phyloP scores from a whole-genome alignment of 1,284 basidiomycete genomes.

The Ganoderma lucidum region DNA sequence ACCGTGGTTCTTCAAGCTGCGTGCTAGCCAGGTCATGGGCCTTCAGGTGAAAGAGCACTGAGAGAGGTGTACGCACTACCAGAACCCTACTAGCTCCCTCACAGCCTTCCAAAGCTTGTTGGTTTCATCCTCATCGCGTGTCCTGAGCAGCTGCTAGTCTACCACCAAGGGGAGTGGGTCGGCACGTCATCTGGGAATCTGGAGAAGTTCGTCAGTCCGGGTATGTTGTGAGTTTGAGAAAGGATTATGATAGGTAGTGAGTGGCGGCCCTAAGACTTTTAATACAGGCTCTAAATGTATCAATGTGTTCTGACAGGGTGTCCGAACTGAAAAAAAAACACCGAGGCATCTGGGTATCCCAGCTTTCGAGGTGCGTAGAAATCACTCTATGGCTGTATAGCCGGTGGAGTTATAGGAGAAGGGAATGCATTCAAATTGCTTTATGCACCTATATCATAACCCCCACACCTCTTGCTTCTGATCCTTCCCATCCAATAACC shows the following conservation, averaged over 20 bases:
- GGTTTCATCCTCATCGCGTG: slow-evolving; percentile 34
- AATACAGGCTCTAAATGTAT: too few relatives aligned
- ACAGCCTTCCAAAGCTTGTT: slow-evolving; percentile 38
- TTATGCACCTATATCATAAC: too few relatives aligned
- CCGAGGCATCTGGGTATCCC: too few relatives aligned
- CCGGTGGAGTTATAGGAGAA: too few relatives aligned
- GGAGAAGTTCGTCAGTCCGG: slow-evolving; percentile 17
- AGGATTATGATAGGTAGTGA: background rate
- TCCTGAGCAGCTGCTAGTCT: slow-evolving; percentile 39
- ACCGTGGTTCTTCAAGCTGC: slow-evolving; percentile 43
- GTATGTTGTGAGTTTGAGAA: slow-evolving; percentile 8
- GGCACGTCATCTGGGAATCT: slow-evolving; percentile 32
- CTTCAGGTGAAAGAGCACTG: background rate
- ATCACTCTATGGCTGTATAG: too few relatives aligned
- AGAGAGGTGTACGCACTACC: slow-evolving; percentile 37
- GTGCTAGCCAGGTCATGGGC: background rate
- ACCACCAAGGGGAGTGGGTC: slow-evolving; percentile 29
- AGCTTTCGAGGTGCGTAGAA: too few relatives aligned
- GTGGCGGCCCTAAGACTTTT: too few relatives aligned
- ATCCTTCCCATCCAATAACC: too few relatives aligned
- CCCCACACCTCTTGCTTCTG: too few relatives aligned
- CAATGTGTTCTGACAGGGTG: too few relatives aligned
- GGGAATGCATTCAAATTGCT: too few relatives aligned
- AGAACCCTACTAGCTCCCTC: slow-evolving; percentile 21
- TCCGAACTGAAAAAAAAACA: too few relatives aligned